Evolutionary conservation across 2,329 filamentous ascomycete species (phyloP), one percentile per base, ranked within the genome.

Genomic region (Xylariaceae sp.): DNA sequence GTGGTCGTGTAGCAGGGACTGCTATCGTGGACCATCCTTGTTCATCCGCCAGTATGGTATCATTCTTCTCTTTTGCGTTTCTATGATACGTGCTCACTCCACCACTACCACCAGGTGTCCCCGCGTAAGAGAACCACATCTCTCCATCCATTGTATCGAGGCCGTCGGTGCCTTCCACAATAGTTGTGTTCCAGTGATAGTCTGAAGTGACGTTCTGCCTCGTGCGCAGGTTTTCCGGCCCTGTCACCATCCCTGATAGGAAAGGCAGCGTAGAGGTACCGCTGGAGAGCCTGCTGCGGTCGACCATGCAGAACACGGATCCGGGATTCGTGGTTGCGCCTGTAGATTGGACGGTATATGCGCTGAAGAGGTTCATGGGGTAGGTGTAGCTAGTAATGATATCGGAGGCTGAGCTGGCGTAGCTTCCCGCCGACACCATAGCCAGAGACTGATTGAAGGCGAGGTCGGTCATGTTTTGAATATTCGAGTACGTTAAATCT

Each of bases 151-250:
- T 54, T 2, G 52, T 55, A 31, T 60, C 57, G 1, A 54, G 17
- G 19, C 46, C 48, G 18, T 45, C 43, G n/a, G 53, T 58, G 3
- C 58, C 59, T 36, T 56, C 54, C 11, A 60, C 56, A 32, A 61
- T 60, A 8, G 58, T 60, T 12, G 52, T 45, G 29, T 61, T 62
- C 57, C 57, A 61, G 39, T 54, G 55, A 40, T 61, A 62, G 30
- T 48, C 49, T 11, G 57, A 60, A n/a, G 55, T 56, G 16, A 56
- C 57, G 24, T 55, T 58, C 46, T 62, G 57, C 34, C 59, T 52
- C 3, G 57, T 59, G 2, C 38, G 41, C 12, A 57, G 35, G 34
- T 22, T 53, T 40, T 47, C 48, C 2, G 32, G 30, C 3, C 54
- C 53, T 3, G 47, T 17, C 12, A 45, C 50, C n/a, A 37, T 48